These are phyloP conservation scores for Botrytis squamosa DNA, from an alignment of 2,329 filamentous ascomycete species.

Conservation along the genomic window DNA sequence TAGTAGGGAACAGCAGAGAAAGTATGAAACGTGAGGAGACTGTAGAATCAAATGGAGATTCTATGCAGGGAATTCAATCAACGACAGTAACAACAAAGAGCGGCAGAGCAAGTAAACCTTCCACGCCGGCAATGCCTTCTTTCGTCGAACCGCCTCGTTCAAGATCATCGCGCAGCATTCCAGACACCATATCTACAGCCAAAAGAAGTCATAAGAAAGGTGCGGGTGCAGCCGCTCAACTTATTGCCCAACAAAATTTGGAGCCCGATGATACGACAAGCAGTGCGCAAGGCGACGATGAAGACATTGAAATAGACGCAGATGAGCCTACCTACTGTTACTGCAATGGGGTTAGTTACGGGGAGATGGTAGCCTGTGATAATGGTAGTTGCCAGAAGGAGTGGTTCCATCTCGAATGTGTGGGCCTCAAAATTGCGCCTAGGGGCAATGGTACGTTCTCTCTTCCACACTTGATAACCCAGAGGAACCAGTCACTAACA, in stretches of 20 bases:
- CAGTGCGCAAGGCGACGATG: conserved; percentile 47
- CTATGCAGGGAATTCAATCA: conserved; percentile 38
- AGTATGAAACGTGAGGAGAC: conserved; percentile 50
- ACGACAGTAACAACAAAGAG: conserved; percentile 54
- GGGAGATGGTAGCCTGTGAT: conserved; percentile 83
- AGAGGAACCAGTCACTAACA: not conserved
- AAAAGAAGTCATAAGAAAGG: conserved; percentile 63
- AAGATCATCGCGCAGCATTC: conserved; percentile 51
- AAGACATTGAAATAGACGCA: conserved; percentile 62
- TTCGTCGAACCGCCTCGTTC: conserved; percentile 57
- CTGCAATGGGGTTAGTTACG: conserved; percentile 77
- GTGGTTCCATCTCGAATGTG: conserved; percentile 83
- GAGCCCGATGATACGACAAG: conserved; percentile 48
- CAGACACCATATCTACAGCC: conserved; percentile 35
- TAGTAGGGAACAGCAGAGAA: conserved; percentile 46
- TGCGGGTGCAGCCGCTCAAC: conserved; percentile 41
- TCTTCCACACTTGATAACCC: not conserved
- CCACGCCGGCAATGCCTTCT: conserved; percentile 59
- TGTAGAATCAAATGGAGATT: conserved; percentile 45
- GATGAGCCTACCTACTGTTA: conserved; percentile 77
- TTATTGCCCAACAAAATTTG: conserved; percentile 38
- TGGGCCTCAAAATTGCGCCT: conserved; percentile 76
- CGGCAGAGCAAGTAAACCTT: conserved; percentile 64
- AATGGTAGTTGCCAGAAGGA: conserved; percentile 69
- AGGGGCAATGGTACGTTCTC: conserved; percentile 48